phyloP scores from a whole-genome alignment of 768 basidiomycete genomes.

The Termitomyces sp. region DNA sequence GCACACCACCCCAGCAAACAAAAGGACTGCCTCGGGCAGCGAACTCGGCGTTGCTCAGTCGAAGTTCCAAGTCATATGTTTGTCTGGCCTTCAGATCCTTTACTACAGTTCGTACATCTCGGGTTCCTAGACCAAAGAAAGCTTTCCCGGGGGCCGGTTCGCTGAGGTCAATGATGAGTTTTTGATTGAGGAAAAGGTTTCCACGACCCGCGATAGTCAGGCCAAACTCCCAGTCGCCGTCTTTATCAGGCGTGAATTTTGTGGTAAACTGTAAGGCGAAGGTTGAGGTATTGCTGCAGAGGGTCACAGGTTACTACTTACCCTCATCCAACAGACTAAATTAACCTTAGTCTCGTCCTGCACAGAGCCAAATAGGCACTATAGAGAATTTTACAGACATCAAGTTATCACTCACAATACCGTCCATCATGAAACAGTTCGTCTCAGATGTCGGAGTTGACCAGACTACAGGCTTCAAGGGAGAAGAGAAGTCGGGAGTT shows the following conservation, averaged over 20 bases:
- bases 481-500: slow-evolving; percentile 20
- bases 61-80: slow-evolving; percentile 36
- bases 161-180: slow-evolving; percentile 43
- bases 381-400: no score
- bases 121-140: slow-evolving; percentile 43
- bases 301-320: slow-evolving; percentile 24
- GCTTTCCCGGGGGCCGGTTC: slow-evolving; percentile 32
- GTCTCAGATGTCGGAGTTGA: slow-evolving; percentile 32
- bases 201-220: slow-evolving; percentile 40
- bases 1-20: slow-evolving; percentile 37
- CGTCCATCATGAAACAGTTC: slow-evolving; percentile 37
- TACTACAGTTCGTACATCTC: slow-evolving; percentile 31
- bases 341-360: slow-evolving; percentile 41
- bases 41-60: slow-evolving; percentile 32
- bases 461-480: slow-evolving; percentile 28
- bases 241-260: slow-evolving; percentile 47
- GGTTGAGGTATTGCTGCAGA: not conserved
- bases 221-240: slow-evolving; percentile 49
- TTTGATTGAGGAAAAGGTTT: slow-evolving; percentile 49
- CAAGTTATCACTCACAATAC: slow-evolving; percentile 28
- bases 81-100: slow-evolving; percentile 38
- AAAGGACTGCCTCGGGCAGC: slow-evolving; percentile 29
- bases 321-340: slow-evolving; percentile 34
- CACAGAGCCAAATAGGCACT: not conserved
- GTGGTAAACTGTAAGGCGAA: slow-evolving; percentile 31